Base-by-base conservation (phyloP, 2,329 filamentous ascomycete species). In the Trichoderma polysporum region DNA sequence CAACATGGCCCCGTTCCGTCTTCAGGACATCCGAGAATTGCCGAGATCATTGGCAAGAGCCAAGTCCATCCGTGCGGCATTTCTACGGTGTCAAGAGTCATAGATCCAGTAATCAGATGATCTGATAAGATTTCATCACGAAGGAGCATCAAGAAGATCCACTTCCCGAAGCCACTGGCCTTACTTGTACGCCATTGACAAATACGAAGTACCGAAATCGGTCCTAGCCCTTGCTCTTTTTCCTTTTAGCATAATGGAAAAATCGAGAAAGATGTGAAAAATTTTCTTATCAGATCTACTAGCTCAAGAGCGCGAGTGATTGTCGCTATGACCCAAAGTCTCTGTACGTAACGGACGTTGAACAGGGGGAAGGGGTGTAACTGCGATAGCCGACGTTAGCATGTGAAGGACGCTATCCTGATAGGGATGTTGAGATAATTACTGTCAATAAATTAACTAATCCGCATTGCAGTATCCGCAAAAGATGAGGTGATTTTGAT, bases 71-170 rank as follows among this genome's bases (percentile, higher is more conserved):
- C 6, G 29, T 5, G 29, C 31, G 63, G 56, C 25, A 29, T 45
- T 66, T 53, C 41, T 27, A 2, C 29, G 45, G 45, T 31, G 22
- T 33, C 37, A 35, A 27, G 33, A 49, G 35, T 59, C 54, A 37
- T 47, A 68, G 74, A 79, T 79, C 76, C 50, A 37, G 50, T 80
- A 79, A 80, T 80, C 78, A 78, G 79, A 80, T 80, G 71, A 80
- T 80, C 79, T 75, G 79, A 80, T 80, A 79, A 80, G 79, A 80
- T 80, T 74, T 49, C 33, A 37, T 53, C 58, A 39, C 47, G 50
- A 52, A 17, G 27, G 39, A 15, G 31, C 33, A 59, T 33, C 57
- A 29, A n/a, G 27, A 22, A 53, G 64, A 19, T 50, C 47, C 49
- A 64, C 61, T 39, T 45, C 27, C 29, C 12, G 22, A 37, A 50